Base-by-base conservation (phyloP, 306 rosid genomes). In the Fagus sylvatica region DNA sequence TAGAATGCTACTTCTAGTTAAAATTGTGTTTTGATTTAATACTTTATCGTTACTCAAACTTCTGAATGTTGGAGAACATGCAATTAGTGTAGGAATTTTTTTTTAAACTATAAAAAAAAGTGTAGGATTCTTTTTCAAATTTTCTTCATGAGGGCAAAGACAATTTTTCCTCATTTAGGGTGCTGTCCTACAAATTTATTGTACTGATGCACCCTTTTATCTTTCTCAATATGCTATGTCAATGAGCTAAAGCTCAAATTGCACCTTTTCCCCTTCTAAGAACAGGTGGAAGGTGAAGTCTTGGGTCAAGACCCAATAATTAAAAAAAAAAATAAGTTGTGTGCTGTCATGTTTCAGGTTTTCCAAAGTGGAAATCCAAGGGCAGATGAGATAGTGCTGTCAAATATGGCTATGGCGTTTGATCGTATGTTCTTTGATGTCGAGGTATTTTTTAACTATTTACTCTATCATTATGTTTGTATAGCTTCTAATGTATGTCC, bases 371-470 rank as follows among this genome's bases (percentile, higher is more conserved):
- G 91, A 81, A 83, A 82, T 84, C 93, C 99, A 70, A 91, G 73
- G 79, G 97, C 98, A 46, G 87, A 86, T 71, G 94, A 91, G 87
- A 78, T 73, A 80, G 90, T 96, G 69, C 76, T 93, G 76, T 88
- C 96, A 56, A 93, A 93, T 85, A 96, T 96, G 98, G 65, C 84
- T 78, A 91, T 86, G 73, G 87, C 79, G 12, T 72, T 96, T 59
- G 99, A 96, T 89, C 97, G 96, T 40, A 43, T 91, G 73, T 80
- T 85, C 83, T 84, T 86, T 88, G 99, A 96, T 86, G 97, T 96
- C 73, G 90, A 83, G 93, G 99, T 94, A 89, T 74, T 77, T 56
- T 56, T 79, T 66, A 51, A 46, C 74, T 74, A 64, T 74, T 28
- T 48, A 19, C 32, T 34, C n/a, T 68, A 33, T 65, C 30, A 28